These are phyloP conservation scores for Inga oerstediana DNA, from an alignment of 306 rosid genomes.

Conservation along the genomic window DNA sequence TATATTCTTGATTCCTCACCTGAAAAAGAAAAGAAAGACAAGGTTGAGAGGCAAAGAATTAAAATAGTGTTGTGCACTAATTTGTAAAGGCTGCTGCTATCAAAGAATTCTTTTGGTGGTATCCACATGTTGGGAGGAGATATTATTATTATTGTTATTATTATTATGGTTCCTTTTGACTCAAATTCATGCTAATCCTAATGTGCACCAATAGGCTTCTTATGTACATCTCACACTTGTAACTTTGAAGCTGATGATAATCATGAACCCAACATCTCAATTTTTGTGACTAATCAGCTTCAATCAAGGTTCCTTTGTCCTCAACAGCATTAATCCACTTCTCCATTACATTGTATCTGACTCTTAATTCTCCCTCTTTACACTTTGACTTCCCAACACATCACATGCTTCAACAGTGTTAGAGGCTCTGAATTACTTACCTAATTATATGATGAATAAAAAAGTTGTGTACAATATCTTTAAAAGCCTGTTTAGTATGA, in stretches of 20 bases:
- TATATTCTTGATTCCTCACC: background rate
- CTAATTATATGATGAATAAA: too few species aligned
- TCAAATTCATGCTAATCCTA: background rate
- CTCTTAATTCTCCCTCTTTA: background rate
- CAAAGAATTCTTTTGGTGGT: background rate
- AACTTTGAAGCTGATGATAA: background rate
- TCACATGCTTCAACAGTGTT: background rate
- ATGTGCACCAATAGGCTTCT: background rate
- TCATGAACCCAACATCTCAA: background rate
- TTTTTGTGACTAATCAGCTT: background rate
- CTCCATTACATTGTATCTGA: constrained; percentile 1
- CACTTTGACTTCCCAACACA: background rate
- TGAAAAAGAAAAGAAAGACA: background rate
- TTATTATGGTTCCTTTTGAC: constrained; percentile 4
- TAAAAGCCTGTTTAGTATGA: too few species aligned
- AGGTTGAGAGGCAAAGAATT: background rate
- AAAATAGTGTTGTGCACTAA: background rate
- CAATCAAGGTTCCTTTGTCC: background rate
- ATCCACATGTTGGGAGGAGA: background rate
- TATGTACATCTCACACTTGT: background rate
- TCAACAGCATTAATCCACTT: background rate
- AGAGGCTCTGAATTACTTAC: background rate
- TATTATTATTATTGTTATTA: background rate
- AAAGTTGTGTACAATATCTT: too few species aligned
- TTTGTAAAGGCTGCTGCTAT: background rate